Percentiles rank a stretch among this genome's conserved stretches.
Evolutionary conservation across 225 moss, liverwort and hornwort species (phyloP).

Genomic region (Polytrichum commune): DNA sequence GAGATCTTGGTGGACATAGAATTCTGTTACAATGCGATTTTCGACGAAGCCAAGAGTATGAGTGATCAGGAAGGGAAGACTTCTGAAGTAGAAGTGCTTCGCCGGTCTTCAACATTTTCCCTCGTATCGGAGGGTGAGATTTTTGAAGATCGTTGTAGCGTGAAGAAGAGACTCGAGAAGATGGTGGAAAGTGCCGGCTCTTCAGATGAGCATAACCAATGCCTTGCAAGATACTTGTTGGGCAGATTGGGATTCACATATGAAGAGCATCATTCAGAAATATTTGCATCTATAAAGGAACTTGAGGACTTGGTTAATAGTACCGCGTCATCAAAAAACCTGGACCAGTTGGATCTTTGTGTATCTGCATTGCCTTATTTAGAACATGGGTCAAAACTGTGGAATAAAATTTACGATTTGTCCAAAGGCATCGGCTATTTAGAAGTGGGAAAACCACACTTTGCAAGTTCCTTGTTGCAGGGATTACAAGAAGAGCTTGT

Average conservation of each 20-base stretch:
- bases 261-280: background rate
- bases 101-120: background rate
- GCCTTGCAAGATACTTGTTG: slow-evolving; percentile 4
- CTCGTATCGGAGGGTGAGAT: background rate
- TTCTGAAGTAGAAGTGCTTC: background rate
- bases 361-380: no score
- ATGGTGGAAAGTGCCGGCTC: background rate
- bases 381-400: no score
- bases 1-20: background rate
- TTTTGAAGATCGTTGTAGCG: background rate
- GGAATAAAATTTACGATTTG: no score
- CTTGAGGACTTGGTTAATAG: no score
- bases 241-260: background rate
- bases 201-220: background rate
- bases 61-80: background rate
- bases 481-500: background rate
- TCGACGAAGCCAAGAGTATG: background rate
- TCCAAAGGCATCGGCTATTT: background rate
- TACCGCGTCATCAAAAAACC: no score
- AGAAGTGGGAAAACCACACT: background rate
- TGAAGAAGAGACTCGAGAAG: background rate
- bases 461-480: background rate
- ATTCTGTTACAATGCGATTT: slow-evolving; percentile 1
- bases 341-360: no score
- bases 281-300: no score